phyloP scores from a whole-genome alignment of 2,329 filamentous ascomycete genomes.

The Lasiodiplodia sp. region DNA sequence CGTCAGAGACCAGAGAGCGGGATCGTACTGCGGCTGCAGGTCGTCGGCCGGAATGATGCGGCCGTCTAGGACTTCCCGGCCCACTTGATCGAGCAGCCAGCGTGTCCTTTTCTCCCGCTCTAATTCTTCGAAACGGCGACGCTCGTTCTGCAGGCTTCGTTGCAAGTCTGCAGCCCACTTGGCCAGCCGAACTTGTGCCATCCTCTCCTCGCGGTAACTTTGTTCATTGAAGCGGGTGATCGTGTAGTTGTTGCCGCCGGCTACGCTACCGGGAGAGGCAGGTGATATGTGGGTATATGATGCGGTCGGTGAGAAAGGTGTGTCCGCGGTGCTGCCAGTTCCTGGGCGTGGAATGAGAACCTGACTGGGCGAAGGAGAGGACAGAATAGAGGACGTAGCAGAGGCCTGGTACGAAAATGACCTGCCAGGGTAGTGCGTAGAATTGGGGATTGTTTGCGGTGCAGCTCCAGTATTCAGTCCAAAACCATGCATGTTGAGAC shows the following conservation, averaged over 20 bases:
- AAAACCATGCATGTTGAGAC: conserved; percentile 35
- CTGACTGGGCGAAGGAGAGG: conserved; percentile 46
- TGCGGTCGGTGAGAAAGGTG: conserved; percentile 39
- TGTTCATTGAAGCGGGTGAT: conserved; percentile 63
- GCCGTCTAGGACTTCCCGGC: conserved; percentile 63
- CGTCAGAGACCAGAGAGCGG: conserved; percentile 30
- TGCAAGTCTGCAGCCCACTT: conserved; percentile 86
- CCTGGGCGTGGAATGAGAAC: conserved; percentile 45
- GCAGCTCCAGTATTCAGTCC: conserved; percentile 32
- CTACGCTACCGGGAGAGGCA: conserved; percentile 44
- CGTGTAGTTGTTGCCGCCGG: conserved; percentile 41
- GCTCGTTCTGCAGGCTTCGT: conserved; percentile 75
- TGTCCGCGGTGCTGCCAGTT: conserved; percentile 17
- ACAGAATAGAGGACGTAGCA: conserved; percentile 45
- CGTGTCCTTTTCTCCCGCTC: conserved; percentile 67
- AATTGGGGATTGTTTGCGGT: conserved; percentile 25
- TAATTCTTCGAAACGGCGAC: conserved; percentile 70
- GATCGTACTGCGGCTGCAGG: conserved; percentile 30
- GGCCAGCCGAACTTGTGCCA: conserved; percentile 74
- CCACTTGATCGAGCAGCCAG: conserved; percentile 75
- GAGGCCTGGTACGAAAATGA: conserved; percentile 39
- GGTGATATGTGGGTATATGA: conserved; percentile 43
- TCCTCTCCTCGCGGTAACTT: conserved; percentile 65
- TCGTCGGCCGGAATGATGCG: conserved; percentile 37
- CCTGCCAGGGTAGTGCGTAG: conserved; percentile 19